A percentile compares a stretch with the other conserved stretches of the same genome.
These are phyloP conservation scores for Talaromyces sp. DNA, from an alignment of 2,329 filamentous ascomycete genomes.

Conservation along the genomic window DNA sequence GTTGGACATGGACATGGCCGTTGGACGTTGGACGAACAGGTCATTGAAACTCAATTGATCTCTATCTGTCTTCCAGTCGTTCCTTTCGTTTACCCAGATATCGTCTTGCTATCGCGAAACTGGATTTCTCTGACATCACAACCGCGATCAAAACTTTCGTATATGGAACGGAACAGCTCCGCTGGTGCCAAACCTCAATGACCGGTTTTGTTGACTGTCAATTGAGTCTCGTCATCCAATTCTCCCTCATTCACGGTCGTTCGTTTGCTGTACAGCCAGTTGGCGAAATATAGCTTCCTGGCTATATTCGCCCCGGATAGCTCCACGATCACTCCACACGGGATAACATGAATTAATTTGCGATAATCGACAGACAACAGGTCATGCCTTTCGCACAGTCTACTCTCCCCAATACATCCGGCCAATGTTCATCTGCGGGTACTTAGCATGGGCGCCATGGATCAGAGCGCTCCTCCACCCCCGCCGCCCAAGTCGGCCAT, in stretches of 20 bases:
- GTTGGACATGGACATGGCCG: not conserved
- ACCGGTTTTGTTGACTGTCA: not conserved
- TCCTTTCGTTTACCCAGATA: not conserved
- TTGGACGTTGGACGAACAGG: not conserved
- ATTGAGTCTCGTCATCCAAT: not conserved
- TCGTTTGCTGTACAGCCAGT: not conserved
- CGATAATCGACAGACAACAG: not conserved
- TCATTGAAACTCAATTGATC: not conserved
- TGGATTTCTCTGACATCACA: not conserved
- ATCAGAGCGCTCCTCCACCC: constrained; percentile 11
- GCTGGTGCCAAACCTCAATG: not conserved
- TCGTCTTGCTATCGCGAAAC: not conserved
- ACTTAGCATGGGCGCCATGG: constrained; percentile 17
- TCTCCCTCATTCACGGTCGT: not conserved
- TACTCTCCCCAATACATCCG: not conserved
- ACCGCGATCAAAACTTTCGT: not conserved
- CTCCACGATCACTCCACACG: not conserved
- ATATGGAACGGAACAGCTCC: not conserved
- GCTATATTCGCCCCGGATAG: not conserved
- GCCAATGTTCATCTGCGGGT: constrained; percentile 11
- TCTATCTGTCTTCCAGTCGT: not conserved
- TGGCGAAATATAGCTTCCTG: not conserved
- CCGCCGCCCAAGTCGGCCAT: constrained; percentile 27
- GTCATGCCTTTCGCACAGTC: not conserved
- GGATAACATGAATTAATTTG: not conserved